Conservation (phyloP, 2,329 filamentous ascomycete species). For the Penicillium sp. region DNA sequence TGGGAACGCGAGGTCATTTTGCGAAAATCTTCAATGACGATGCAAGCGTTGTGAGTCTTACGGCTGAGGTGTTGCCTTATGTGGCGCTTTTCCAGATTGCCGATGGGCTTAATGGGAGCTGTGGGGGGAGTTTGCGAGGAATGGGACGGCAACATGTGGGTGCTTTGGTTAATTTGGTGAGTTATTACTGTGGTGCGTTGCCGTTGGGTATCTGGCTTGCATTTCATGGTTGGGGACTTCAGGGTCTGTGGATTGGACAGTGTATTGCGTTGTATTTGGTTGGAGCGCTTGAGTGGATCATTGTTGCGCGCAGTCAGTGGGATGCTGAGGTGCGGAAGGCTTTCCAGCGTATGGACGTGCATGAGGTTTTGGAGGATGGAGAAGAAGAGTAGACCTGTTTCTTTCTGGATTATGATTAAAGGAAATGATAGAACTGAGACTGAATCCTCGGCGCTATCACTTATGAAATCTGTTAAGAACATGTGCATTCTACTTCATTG, state of each 20-base stretch:
- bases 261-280: slow-evolving; percentile 80
- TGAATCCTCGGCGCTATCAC: too few relatives aligned
- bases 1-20: slow-evolving; percentile 70
- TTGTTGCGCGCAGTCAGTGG: slow-evolving; percentile 78
- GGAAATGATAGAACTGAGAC: too few relatives aligned
- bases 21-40: slow-evolving; percentile 82
- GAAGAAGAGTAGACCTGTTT: background rate
- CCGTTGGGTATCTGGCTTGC: slow-evolving; percentile 81
- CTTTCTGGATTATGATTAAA: too few relatives aligned
- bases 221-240: slow-evolving; percentile 80
- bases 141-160: slow-evolving; percentile 88
- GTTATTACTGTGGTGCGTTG: slow-evolving; percentile 79
- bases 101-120: slow-evolving; percentile 81
- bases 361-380: slow-evolving; percentile 27
- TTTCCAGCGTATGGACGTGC: slow-evolving; percentile 65
- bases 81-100: slow-evolving; percentile 89
- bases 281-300: slow-evolving; percentile 72
- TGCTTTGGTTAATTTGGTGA: slow-evolving; percentile 75
- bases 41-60: slow-evolving; percentile 66
- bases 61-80: slow-evolving; percentile 77
- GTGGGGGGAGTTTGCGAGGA: slow-evolving; percentile 74
- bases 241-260: slow-evolving; percentile 79
- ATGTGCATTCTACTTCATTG: too few relatives aligned
- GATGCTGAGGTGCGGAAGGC: slow-evolving; percentile 69
- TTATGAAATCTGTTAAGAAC: too few relatives aligned